Base-by-base conservation (phyloP, 345 rosid species). In the Erodium maritimum region DNA sequence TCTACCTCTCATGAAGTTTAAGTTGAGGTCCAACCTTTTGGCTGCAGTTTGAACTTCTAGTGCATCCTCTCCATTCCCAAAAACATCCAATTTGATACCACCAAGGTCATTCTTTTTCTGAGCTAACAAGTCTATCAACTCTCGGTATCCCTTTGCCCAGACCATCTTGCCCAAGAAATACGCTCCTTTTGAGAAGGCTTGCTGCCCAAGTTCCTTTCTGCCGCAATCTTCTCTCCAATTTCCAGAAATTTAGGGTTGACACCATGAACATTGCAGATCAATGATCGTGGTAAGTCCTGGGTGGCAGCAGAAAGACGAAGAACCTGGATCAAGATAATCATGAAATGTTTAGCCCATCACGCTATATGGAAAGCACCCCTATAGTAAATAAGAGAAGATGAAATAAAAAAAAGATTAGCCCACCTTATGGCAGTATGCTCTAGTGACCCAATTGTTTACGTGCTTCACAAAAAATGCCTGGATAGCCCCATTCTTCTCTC, bases 61-160 rank as follows among this genome's bases (percentile, higher is more conserved):
- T 24, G 96, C 85, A 75, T 93, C 99, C 80, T 93, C 99, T 57
- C 96, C 99, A 62, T 89, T 89, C 52, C 99, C 99, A 60, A 79
- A 93, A 20, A 93, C 91, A 61, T 93, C 99, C 83, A 93, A 65
- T 37, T 87, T 85, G 74, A 93, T 83, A 66, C 83, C 86, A 60
- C 81, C 79, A 21, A 89, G 94, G 66, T 93, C 99, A 34, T 64
- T 74, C 64, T 85, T 85, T 75, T 83, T 89, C 72, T 74, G 85
- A 54, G 86, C 77, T 58, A 93, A 71, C 67, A 93, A 78, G 81
- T 93, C 91, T 63, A 93, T 83, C 70, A 93, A 71, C 71, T 93
- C 99, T 61, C 74, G 78, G 80, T 93, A 93, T 62, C 99, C 99
- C 79, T 93, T 93, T 65, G 99, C 99, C 99, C 99, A 93, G 54